Base-by-base conservation (phyloP, 2,329 filamentous ascomycete genomes). In the Colletotrichum melonis region DNA sequence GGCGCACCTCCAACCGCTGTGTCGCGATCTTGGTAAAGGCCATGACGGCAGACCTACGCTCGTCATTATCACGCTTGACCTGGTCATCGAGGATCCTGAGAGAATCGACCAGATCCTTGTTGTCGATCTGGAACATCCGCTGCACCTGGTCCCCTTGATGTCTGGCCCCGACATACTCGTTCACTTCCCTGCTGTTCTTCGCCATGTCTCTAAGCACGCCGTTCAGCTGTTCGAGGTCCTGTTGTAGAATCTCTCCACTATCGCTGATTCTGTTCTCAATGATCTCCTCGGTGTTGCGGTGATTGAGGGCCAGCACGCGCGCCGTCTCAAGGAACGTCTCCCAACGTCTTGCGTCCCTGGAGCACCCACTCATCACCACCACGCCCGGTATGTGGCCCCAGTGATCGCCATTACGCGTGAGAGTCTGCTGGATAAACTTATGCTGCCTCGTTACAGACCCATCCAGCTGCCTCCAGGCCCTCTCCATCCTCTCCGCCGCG, bases 401-500 rank as follows among this genome's bases (percentile, higher is more conserved):
- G 42, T 49, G 42, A 49, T 49, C 19, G 19, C 19, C 42, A 9
- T 49, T 49, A 8, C 42, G 16, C 52, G 32, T 14, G 16, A 38
- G 52, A 14, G 14, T 65, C 28, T 22, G 52, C 52, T 9, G 38
- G 12, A 42, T 38, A 4, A 67, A 59, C 4, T 12, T 16, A 26
- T 59, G 54, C 26, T 59, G 54, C 24, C 16, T 5, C 35, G 14
- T 58, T 12, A 49, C 3, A 26, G 26, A 35, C 19, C 3, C 35
- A 19, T 59, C 42, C 28, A 72, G 42, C n/a, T 66, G 58, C 30
- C 59, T 16, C 66, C 66, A 72, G 19, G 52, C 55, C n/a, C n/a
- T 7, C 24, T 5, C 4, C 63, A 57, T 52, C 35, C 24, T 58
- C 32, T 38, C 35, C 24, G 32, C 16, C 54, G 19, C 12, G 4